phyloP scores from a whole-genome alignment of 352 stramenopile species.

The Phytophthora pini region DNA sequence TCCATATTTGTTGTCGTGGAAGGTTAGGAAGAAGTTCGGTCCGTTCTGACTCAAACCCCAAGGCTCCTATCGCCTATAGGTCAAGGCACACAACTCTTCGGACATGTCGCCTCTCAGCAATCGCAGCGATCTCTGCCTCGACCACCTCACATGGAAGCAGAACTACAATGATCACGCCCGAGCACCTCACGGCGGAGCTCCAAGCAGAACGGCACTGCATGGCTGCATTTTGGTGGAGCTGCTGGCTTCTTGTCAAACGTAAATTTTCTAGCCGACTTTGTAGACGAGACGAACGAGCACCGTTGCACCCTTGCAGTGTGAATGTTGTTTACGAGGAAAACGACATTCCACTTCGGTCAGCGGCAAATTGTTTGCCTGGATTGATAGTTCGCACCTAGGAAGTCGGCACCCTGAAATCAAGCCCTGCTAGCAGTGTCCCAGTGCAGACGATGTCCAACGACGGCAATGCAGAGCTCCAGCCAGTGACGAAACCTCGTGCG shows the following conservation, averaged over 20 bases:
- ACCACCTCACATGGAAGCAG: too few relatives aligned
- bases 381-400: neutral
- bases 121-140: slow-evolving; percentile 11
- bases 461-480: neutral
- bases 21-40: too few relatives aligned
- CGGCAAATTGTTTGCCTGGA: slow-evolving; percentile 4
- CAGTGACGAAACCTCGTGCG: neutral
- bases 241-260: slow-evolving; percentile 13
- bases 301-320: slow-evolving; percentile 1
- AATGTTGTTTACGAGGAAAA: slow-evolving; percentile 13
- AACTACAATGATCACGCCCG: too few relatives aligned
- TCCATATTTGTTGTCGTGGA: too few relatives aligned
- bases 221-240: slow-evolving; percentile 19
- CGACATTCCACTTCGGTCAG: slow-evolving; percentile 4
- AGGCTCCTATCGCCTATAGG: neutral
- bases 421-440: slow-evolving; percentile 9
- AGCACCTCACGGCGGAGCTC: neutral
- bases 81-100: slow-evolving; percentile 2
- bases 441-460: neutral
- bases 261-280: slow-evolving; percentile 23
- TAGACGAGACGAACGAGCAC: slow-evolving; percentile 17
- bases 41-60: too few relatives aligned
- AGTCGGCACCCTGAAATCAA: slow-evolving; percentile 11
- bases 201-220: neutral
- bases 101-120: slow-evolving; percentile 2